phyloP scores from a whole-genome alignment of 140 eudicot species.

The Stevia rebaudiana region DNA sequence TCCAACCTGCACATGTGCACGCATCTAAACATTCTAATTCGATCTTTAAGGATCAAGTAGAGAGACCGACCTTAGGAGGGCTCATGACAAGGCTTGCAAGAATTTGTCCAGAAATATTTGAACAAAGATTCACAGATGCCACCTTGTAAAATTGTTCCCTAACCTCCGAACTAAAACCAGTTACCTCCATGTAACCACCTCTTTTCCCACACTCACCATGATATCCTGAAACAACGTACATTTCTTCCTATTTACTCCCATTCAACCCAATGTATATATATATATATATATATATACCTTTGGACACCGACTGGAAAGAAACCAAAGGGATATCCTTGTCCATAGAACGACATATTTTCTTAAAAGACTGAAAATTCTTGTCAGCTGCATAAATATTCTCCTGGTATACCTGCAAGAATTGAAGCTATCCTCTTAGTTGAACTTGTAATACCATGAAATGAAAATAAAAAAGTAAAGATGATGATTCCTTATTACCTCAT shows the following conservation, averaged over 20 bases:
- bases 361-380: constrained; percentile 79
- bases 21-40: background rate
- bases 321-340: constrained; percentile 75
- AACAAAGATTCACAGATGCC: constrained; percentile 85
- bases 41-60: no score
- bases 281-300: no score
- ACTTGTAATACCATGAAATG: background rate
- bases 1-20: constrained; percentile 52
- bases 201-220: constrained; percentile 94
- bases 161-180: constrained; percentile 72
- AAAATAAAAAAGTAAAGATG: no score
- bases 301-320: constrained; percentile 88
- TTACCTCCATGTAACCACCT: constrained; percentile 98
- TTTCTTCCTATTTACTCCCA: no score
- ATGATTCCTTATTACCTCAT: no score
- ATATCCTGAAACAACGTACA: constrained; percentile 47
- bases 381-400: constrained; percentile 79
- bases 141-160: constrained; percentile 86
- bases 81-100: constrained; percentile 90
- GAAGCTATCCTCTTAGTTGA: background rate
- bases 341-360: constrained; percentile 75
- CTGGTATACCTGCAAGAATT: constrained; percentile 65
- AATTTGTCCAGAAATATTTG: constrained; percentile 89
- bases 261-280: no score
- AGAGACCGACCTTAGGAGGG: constrained; percentile 75